Evolutionary conservation across 371 early-diverging fungal species (phyloP), one percentile per base, ranked within the genome.

Genomic region (Syncephalastrum monosporum): DNA sequence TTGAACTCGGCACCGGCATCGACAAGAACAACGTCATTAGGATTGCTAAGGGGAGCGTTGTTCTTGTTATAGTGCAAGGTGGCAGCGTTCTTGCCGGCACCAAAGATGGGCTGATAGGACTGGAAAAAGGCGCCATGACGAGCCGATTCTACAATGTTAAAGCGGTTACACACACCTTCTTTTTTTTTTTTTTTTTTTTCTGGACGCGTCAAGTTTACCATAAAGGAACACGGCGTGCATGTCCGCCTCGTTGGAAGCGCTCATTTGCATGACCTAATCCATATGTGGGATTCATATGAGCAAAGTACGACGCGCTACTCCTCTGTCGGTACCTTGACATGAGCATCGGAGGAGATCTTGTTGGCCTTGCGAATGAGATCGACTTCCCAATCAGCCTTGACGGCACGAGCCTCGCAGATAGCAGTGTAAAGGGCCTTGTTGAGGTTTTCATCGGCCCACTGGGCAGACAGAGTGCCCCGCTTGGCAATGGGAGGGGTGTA

Each of bases 21-120:
- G 13, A 94, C 90, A 42, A 95, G 71, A 44, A 94, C 79, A 49
- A 95, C 56, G 33, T 79, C 69, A 3, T 49, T 59, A 12, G 65
- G 50, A 54, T 74, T 59, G 14, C 21, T 53, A 47, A 88, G 61
- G 55, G 73, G 67, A 23, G 81, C 75, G 41, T 79, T 74, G 81
- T 94, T 91, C 69, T 83, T 81, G 57, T 82, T 84, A 68, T 94
- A 95, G 71, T 96, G 96, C 42, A 96, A 77, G 6, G 83, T 83
- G 12, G 94, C 87, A 1, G 92, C 94, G 55, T 87, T 85, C 62
- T 77, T 75, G 27, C 93, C 95, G 41, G 77, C 74, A 21, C 89
- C 96, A 15, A 92, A 83, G 68, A 96, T 95, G 59, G 91, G 89
- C 53, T 83, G 82, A 75, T 96, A 96, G 5, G 95, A 91, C 61